A percentile compares a stretch with the other conserved stretches of the same genome.
Conservation (phyloP, 768 basidiomycete genomes). For the Russula olivacea region DNA sequence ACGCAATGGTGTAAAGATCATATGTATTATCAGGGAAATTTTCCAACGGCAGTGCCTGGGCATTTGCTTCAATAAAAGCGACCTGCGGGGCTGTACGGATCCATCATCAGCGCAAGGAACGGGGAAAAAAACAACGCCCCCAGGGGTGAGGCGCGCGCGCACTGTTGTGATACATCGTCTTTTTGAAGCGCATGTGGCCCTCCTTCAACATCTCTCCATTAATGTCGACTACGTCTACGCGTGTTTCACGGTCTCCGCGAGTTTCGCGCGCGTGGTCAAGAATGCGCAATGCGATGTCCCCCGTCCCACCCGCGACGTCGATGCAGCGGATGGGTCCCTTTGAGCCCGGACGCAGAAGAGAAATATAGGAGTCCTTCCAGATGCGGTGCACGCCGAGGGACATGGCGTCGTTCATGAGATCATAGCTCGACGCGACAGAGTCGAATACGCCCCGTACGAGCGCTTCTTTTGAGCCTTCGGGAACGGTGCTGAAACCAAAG, state of each 20-base stretch:
- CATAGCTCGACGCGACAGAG: constrained; percentile 92
- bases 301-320: constrained; percentile 96
- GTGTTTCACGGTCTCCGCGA: constrained; percentile 84
- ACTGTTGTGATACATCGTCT: constrained; percentile 99
- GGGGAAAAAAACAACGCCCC: neutral
- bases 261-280: constrained; percentile 86
- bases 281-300: constrained; percentile 93
- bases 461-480: constrained; percentile 79
- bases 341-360: constrained; percentile 66
- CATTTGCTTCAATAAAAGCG: constrained; percentile 89
- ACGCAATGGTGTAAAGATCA: constrained; percentile 97
- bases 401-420: constrained; percentile 99
- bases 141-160: constrained; percentile 29
- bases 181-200: constrained; percentile 83
- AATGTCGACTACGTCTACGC: constrained; percentile 88
- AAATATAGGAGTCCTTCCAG: constrained; percentile 93
- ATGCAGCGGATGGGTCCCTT: constrained; percentile 74
- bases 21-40: constrained; percentile 78
- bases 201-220: constrained; percentile 94
- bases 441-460: constrained; percentile 92
- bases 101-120: constrained; percentile 12
- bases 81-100: constrained; percentile 73
- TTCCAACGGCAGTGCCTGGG: constrained; percentile 63
- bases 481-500: constrained; percentile 90
- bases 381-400: constrained; percentile 93